A percentile compares a stretch with the other conserved stretches of the same genome.
Evolutionary conservation across 352 stramenopile species (phyloP).

Genomic region (Pythium scleroteichum): DNA sequence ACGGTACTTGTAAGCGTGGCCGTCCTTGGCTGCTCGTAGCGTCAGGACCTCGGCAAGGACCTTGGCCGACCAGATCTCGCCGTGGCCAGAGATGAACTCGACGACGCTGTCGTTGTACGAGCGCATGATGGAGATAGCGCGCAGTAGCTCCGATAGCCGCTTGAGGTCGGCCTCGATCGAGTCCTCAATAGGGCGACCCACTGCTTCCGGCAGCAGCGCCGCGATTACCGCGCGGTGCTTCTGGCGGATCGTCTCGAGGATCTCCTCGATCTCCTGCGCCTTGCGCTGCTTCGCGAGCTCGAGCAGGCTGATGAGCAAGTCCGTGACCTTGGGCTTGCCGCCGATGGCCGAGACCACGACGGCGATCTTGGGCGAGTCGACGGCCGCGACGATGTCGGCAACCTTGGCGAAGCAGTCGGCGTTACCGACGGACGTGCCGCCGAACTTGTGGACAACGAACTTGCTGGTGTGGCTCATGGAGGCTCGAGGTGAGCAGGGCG

Average conservation of each 20-base stretch:
- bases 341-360: conserved; percentile 95
- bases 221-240: conserved; percentile 84
- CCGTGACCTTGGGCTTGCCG: conserved; percentile 95
- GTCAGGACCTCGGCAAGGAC: conserved; percentile 87
- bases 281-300: conserved; percentile 86
- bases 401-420: conserved; percentile 90
- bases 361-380: conserved; percentile 55
- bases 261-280: conserved; percentile 57
- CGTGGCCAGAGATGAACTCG: conserved; percentile 95
- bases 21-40: conserved; percentile 40
- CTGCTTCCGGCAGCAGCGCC: conserved; percentile 46
- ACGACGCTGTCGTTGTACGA: conserved; percentile 84
- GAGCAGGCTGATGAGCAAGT: conserved; percentile 93
- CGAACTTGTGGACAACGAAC: conserved; percentile 98
- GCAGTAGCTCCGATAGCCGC: conserved; percentile 75
- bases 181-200: conserved; percentile 56
- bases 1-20: conserved; percentile 67
- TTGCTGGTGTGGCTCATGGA: conserved; percentile 38
- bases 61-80: conserved; percentile 95
- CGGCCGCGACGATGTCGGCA: conserved; percentile 57
- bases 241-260: conserved; percentile 67
- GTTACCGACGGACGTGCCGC: conserved; percentile 94
- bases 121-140: conserved; percentile 89
- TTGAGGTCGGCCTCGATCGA: conserved; percentile 67
- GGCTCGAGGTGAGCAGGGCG: not conserved